Evolutionary conservation across 768 basidiomycete species (phyloP).

Genomic region (Dacryopinax spathularia): DNA sequence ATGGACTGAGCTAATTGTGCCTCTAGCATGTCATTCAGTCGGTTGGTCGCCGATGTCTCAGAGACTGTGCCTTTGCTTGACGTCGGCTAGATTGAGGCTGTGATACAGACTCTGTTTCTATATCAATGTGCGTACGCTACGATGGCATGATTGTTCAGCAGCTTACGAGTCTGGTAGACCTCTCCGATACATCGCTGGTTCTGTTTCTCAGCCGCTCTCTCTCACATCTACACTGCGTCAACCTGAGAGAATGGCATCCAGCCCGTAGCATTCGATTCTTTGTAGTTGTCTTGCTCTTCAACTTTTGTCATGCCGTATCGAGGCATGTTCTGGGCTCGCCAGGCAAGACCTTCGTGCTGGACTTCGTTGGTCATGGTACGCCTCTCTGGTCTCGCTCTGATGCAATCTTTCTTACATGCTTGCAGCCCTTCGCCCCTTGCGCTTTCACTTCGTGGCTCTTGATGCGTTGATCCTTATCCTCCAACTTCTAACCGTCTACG

Average conservation of each 20-base stretch:
- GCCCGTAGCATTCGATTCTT: neutral
- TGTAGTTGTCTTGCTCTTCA: neutral
- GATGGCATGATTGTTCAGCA: neutral
- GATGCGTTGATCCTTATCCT: neutral
- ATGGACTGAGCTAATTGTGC: neutral
- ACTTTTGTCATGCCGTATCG: neutral
- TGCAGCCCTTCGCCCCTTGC: neutral
- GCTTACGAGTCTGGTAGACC: neutral
- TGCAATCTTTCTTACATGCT: too few relatives aligned
- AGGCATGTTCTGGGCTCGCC: neutral
- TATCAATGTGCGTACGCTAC: neutral
- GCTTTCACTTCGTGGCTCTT: neutral
- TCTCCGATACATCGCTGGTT: neutral
- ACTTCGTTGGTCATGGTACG: neutral
- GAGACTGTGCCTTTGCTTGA: neutral
- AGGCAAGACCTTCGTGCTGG: neutral
- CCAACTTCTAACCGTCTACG: neutral
- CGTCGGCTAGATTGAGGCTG: neutral
- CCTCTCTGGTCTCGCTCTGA: neutral
- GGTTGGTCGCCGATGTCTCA: neutral
- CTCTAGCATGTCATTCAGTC: conserved; percentile 2
- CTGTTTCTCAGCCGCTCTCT: neutral
- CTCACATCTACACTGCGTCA: neutral
- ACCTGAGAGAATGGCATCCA: neutral
- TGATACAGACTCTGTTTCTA: neutral